Base-by-base conservation (phyloP, 1,284 basidiomycete genomes). In the Ustilago tritici region DNA sequence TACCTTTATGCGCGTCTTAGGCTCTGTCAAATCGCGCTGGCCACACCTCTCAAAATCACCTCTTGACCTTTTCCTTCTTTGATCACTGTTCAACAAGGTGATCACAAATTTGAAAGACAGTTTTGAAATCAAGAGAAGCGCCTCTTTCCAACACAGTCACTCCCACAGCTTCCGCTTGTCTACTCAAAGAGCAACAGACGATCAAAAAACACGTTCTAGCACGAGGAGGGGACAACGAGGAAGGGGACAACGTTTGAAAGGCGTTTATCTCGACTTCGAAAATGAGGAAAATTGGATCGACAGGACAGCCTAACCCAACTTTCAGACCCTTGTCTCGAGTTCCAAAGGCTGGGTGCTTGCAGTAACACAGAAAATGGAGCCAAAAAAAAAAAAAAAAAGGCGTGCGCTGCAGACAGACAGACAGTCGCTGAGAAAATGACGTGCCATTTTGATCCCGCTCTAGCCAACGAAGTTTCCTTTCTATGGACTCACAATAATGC, bases 1-100 rank as follows among this genome's bases (percentile, higher is more conserved):
- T 23, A 7, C n/a, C 43, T 46, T 46, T 12, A 50, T 50, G 47
- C 47, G 47, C 67, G 57, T 63, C 56, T 47, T 38, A 52, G n/a
- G 36, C 23, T 46, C 50, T 62, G 63, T 62, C 58, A 71, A 65
- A 63, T 71, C 63, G 60, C 63, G 60, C 63, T 65, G 46, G 55
- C 64, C 40, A 59, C 54, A 10, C 40, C 36, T 23, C 17, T 34
- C 10, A 23, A 49, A 41, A 55, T 1, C 3, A 17, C 35, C n/a
- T 53, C 43, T 23, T 28, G 3, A 12, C 17, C 15, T 47, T 64
- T 43, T 40, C 36, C 47, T 4, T 14, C 12, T 2, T 28, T 64
- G 38, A 4, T 3, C 2, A 17, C 23, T 12, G 32, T 0, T 0
- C 35, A 7, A 8, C 19, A 0, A n/a, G 41, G 14, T 11, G 8